A percentile compares a stretch with the other conserved stretches of the same genome.
phyloP scores from a whole-genome alignment of 2,329 filamentous ascomycete species.

The Neopestalotiopsis sp. region DNA sequence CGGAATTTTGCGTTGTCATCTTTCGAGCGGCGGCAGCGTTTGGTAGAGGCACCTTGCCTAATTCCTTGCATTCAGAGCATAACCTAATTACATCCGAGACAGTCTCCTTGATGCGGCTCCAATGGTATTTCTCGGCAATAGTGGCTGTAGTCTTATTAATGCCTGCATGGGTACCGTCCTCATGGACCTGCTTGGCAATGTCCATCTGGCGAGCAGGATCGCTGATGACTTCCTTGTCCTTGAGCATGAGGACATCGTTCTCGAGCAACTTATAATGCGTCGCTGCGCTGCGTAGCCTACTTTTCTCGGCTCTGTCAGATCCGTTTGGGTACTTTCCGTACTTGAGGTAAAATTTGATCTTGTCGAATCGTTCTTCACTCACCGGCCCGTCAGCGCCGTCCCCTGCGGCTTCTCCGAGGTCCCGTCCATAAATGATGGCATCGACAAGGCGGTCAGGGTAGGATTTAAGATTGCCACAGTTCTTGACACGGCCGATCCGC shows the following conservation, averaged over 20 bases:
- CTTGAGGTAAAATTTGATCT: conserved; percentile 97
- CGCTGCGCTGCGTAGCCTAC: conserved; percentile 87
- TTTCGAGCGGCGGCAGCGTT: conserved; percentile 20
- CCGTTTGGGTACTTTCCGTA: conserved; percentile 91
- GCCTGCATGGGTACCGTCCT: conserved; percentile 75
- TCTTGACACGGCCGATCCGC: conserved; percentile 83
- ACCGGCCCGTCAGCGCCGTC: conserved; percentile 71
- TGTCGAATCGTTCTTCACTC: conserved; percentile 96
- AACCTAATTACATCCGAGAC: conserved; percentile 94
- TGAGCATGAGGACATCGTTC: conserved; percentile 88
- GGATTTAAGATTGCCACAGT: conserved; percentile 71
- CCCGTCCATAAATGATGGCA: conserved; percentile 78
- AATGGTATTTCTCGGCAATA: conserved; percentile 94
- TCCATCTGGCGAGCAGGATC: conserved; percentile 90
- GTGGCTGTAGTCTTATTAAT: conserved; percentile 98
- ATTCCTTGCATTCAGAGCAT: conserved; percentile 87
- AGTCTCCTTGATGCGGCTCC: conserved; percentile 97
- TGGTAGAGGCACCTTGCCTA: conserved; percentile 58
- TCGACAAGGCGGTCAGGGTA: conserved; percentile 72
- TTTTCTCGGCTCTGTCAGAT: conserved; percentile 94
- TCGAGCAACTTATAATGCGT: conserved; percentile 90
- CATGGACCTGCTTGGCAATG: conserved; percentile 80
- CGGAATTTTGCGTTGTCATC: conserved; percentile 19
- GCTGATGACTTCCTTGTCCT: conserved; percentile 95
- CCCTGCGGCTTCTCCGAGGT: conserved; percentile 50